These are phyloP conservation scores for Fennellomyces sp. DNA, from an alignment of 371 early-diverging fungal species.

Conservation along the genomic window DNA sequence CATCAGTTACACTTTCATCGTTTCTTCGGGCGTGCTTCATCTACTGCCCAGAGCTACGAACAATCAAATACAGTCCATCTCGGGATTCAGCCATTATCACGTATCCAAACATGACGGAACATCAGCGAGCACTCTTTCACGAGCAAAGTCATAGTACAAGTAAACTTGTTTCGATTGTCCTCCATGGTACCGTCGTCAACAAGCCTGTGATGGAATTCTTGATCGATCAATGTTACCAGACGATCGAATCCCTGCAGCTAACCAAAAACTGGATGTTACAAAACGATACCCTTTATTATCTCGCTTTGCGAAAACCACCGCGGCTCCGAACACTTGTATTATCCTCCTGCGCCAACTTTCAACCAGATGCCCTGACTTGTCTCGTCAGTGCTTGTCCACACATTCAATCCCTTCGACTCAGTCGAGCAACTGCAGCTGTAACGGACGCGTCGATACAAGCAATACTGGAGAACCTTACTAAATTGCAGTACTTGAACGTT, in stretches of 20 bases:
- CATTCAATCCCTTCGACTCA: not conserved
- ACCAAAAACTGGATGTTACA: not conserved
- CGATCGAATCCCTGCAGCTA: not conserved
- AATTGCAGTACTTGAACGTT: not conserved
- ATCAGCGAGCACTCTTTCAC: too few relatives aligned
- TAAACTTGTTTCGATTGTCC: not conserved
- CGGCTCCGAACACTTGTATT: not conserved
- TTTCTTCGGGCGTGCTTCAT: not conserved
- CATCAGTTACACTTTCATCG: not conserved
- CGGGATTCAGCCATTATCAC: not conserved
- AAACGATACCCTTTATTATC: conserved; percentile 4
- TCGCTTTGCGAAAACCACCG: not conserved
- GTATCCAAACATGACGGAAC: not conserved
- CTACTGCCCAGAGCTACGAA: not conserved
- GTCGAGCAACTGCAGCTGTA: not conserved
- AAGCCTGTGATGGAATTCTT: not conserved
- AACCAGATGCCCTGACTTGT: not conserved
- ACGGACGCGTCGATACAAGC: not conserved
- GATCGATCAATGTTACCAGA: conserved; percentile 1
- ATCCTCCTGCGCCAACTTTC: not conserved
- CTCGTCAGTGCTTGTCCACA: not conserved
- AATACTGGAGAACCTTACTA: not conserved
- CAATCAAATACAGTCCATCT: not conserved
- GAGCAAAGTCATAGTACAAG: not conserved
- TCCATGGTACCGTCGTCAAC: not conserved